Evolutionary conservation across 345 rosid genomes (phyloP).

Genomic region (Zanthoxylum bungeanum): DNA sequence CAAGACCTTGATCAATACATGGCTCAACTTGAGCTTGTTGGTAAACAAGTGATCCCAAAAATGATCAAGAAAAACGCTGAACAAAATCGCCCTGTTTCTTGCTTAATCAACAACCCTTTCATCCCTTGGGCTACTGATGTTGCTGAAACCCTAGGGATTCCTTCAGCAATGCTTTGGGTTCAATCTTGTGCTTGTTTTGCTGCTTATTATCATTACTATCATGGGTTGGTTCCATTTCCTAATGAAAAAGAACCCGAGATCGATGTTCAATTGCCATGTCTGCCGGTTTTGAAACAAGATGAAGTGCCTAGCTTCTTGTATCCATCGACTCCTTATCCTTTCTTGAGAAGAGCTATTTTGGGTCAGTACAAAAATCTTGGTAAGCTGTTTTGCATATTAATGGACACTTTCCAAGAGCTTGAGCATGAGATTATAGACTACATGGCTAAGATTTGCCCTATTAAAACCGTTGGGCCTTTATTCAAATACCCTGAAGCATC

Average conservation of each 20-base stretch:
- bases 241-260: conserved; percentile 41
- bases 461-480: conserved; percentile 57
- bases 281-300: conserved; percentile 68
- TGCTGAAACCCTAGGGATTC: conserved; percentile 60
- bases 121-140: conserved; percentile 86
- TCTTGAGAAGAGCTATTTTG: conserved; percentile 46
- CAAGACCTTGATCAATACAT: conserved; percentile 33
- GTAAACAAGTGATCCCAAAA: conserved; percentile 37
- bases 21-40: conserved; percentile 49
- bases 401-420: conserved; percentile 74
- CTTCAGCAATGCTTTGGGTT: conserved; percentile 90
- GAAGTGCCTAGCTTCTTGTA: conserved; percentile 79
- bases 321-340: conserved; percentile 46
- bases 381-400: conserved; percentile 63
- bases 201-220: conserved; percentile 58
- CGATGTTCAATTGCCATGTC: conserved; percentile 64
- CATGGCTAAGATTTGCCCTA: conserved; percentile 51
- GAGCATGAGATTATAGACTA: conserved; percentile 61
- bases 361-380: conserved; percentile 57
- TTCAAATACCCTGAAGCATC: conserved; percentile 44
- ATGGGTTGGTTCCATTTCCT: conserved; percentile 55
- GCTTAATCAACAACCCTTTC: conserved; percentile 82
- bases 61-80: conserved; percentile 48
- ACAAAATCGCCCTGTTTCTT: conserved; percentile 61
- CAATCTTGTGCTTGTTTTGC: conserved; percentile 83